A percentile compares a stretch with the other conserved stretches of the same genome.
Conservation (phyloP, 139 green algal genomes). For the Coelastrella sp. region DNA sequence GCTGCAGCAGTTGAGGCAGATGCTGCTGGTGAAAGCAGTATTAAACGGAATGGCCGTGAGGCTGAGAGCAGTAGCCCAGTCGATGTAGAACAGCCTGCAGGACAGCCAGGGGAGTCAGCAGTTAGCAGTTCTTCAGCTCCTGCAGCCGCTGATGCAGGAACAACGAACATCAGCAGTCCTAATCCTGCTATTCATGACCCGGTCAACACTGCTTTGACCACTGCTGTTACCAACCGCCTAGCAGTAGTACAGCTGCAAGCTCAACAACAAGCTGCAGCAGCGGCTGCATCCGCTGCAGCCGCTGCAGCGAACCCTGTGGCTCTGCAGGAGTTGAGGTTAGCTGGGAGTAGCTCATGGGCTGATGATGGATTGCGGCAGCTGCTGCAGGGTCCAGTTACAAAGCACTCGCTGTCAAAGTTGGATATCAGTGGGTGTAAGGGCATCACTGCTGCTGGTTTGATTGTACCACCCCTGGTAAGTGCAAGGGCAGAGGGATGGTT, state of each 20-base stretch:
- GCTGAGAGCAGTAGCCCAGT: neutral
- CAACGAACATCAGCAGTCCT: neutral
- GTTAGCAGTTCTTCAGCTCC: neutral
- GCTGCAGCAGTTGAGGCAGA: slow-evolving; percentile 6
- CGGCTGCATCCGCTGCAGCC: neutral
- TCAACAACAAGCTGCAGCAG: neutral
- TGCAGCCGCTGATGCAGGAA: slow-evolving; percentile 34
- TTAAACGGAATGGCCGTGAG: neutral
- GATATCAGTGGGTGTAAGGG: slow-evolving; percentile 31
- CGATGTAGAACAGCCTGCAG: neutral
- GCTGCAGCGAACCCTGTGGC: slow-evolving; percentile 3
- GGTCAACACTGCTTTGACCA: slow-evolving; percentile 1
- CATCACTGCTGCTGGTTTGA: neutral
- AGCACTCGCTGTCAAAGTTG: slow-evolving; percentile 28
- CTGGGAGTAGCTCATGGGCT: neutral
- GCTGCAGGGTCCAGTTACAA: slow-evolving; percentile 24
- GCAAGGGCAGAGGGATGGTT: too few relatives aligned
- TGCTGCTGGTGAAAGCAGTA: neutral
- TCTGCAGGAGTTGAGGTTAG: slow-evolving; percentile 8
- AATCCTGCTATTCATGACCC: slow-evolving; percentile 1
- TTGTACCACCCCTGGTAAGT: slow-evolving; percentile 25
- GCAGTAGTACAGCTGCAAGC: slow-evolving; percentile 7
- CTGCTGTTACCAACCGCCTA: slow-evolving; percentile 9
- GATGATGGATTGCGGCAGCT: slow-evolving; percentile 26
- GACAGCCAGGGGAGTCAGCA: neutral